Conservation (phyloP, 2,329 filamentous ascomycete genomes). For the Neocatenulostroma microsporum region DNA sequence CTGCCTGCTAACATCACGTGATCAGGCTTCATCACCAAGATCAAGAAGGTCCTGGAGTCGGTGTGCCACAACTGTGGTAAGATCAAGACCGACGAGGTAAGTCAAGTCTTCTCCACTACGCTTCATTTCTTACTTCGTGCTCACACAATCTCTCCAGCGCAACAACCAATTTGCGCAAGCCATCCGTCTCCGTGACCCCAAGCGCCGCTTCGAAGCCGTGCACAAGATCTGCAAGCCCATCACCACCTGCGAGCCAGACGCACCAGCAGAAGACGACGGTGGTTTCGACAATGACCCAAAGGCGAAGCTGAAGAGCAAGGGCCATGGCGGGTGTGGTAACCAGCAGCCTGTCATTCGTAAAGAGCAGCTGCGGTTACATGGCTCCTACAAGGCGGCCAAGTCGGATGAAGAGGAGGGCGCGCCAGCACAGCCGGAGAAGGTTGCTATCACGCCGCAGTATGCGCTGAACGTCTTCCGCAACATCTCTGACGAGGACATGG, state of each 20-base stretch:
- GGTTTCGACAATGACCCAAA: conserved; percentile 55
- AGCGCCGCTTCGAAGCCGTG: conserved; percentile 85
- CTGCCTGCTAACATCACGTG: conserved; percentile 14
- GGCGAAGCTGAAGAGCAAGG: conserved; percentile 46
- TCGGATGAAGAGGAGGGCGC: conserved; percentile 60
- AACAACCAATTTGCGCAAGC: conserved; percentile 78
- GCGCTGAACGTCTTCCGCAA: conserved; percentile 79
- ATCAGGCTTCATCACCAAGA: conserved; percentile 91
- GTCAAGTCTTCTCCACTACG: conserved; percentile 51
- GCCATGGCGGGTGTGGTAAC: conserved; percentile 90
- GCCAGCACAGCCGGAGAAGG: conserved; percentile 66
- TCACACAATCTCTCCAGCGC: conserved; percentile 53
- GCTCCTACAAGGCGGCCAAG: conserved; percentile 62
- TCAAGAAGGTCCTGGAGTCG: conserved; percentile 98
- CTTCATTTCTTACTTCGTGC: conserved; percentile 21
- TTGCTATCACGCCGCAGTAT: conserved; percentile 71
- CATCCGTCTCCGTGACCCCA: conserved; percentile 79
- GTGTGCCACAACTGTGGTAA: conserved; percentile 99
- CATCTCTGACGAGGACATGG: conserved; percentile 72
- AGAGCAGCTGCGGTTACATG: conserved; percentile 74
- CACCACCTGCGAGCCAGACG: conserved; percentile 72
- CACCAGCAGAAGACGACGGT: conserved; percentile 56
- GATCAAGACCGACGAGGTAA: conserved; percentile 95
- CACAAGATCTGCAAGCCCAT: conserved; percentile 91
- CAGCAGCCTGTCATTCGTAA: conserved; percentile 80